Evolutionary conservation across 495 filamentous ascomycete genomes (phyloP), one percentile per base, ranked within the genome.

Genomic region (Margaritispora aquatica): DNA sequence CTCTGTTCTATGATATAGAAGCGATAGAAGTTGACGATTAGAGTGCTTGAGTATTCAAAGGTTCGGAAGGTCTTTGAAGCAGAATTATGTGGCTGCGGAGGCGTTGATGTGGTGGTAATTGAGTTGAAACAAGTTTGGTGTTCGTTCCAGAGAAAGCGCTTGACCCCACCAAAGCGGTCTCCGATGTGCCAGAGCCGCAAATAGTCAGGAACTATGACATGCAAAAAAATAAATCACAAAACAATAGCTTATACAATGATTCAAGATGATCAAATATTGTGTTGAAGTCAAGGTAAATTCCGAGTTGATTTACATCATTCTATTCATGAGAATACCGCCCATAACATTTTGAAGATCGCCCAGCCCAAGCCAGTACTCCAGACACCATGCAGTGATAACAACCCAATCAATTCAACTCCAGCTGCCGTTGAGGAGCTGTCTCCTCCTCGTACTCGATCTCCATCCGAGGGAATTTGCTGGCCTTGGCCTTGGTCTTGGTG

Each of bases 401-500:
- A n/a, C 49, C 36, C 36, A 29, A 59, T 58, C 58, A 61, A n/a
- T n/a, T 44, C 58, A 55, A 57, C 34, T 54, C 66, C 41, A 61
- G 34, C 23, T 65, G 31, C 47, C 55, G 50, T 38, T 46, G 49
- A 34, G 63, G 41, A 9, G 44, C 58, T 31, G 70, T 77, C 69
- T 89, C 87, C 11, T 78, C 79, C 65, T 89, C 86, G 60, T 87
- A 86, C 72, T 91, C 88, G 59, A 89, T 84, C 74, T 89, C 87
- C 63, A 84, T 74, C 53, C 77, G 77, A 44, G 82, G 76, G 27
- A 46, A 76, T 77, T 75, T 89, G 89, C 85, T 80, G 31, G 84
- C 77, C 89, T 85, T 80, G 31, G 84, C 77, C 70, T 84, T 82
- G 41, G 74, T 63, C 60, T 78, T 79, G 26, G 82, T 74, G 26